Evolutionary conservation across 2,329 filamentous ascomycete species (phyloP), one percentile per base, ranked within the genome.

Genomic region (Teratosphaeria nubilosa): DNA sequence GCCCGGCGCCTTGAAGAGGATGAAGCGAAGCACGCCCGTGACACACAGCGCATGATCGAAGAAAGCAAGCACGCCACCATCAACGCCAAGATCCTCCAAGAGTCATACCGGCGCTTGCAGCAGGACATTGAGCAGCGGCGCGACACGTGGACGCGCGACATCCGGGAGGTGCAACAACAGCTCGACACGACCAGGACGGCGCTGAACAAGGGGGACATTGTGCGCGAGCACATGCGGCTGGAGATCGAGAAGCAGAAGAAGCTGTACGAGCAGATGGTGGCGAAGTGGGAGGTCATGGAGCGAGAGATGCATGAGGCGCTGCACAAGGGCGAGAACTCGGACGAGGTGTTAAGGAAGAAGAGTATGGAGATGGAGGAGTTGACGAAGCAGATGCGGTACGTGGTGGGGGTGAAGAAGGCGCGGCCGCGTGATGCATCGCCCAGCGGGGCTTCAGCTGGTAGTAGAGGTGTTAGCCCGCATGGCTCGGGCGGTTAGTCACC

Each of bases 201-300:
- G 72, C 84, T 87, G 64, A 78, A 76, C 60, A 83, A 82, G 32
- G 75, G 90, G 55, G 79, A 84, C 55, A 84, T 88, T 59, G 78
- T 91, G 32, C 86, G 83, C 69, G 86, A 90, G 63, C 87, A 91
- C 72, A 84, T 90, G 69, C 82, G 87, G 63, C 79, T 81, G 66
- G 87, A 89, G 65, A 80, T 88, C 59, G 80, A 82, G 58, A 77
- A 82, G 59, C 74, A 86, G 25, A 74, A 75, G 59, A 77, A 79
- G 54, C 80, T 87, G 66, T 87, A 88, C 66, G 79, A 82, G 30
- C 80, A 81, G 16, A 83, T 90, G 59, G 72, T 74, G 16, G 74
- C 74, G 53, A 75, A 82, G 62, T 88, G 87, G 73, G 81, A 83
- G 54, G 76, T 76, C 53, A 88, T 90, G 74, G 87, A 86, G 70